Percentiles rank a stretch among this genome's conserved stretches.
These are phyloP conservation scores for Mercurialis annua DNA, from an alignment of 345 rosid genomes.

Conservation along the genomic window DNA sequence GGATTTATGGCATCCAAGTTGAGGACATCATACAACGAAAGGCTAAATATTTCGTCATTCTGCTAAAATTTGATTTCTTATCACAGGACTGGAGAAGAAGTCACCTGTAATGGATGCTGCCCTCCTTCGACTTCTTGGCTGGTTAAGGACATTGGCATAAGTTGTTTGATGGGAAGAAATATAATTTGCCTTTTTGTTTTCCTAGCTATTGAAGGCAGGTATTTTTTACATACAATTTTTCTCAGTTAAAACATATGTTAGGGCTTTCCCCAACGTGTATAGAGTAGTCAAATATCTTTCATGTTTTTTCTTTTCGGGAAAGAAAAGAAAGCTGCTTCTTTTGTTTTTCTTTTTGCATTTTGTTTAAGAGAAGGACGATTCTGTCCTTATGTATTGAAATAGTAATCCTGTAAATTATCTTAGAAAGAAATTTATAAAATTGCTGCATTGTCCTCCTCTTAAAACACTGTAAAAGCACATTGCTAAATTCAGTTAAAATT, in stretches of 20 bases:
- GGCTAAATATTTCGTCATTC: background rate
- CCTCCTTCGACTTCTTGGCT: constrained; percentile 66
- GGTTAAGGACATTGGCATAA: constrained; percentile 79
- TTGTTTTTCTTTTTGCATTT: background rate
- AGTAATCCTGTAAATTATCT: constrained; percentile 3
- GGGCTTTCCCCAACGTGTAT: constrained; percentile 6
- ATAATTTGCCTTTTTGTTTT: background rate
- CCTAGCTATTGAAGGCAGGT: background rate
- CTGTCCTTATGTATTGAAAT: background rate
- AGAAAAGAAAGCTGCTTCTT: too few relatives aligned
- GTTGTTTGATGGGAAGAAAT: constrained; percentile 5
- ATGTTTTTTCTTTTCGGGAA: background rate
- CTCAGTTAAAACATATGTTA: background rate
- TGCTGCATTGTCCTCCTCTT: background rate
- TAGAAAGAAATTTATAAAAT: background rate
- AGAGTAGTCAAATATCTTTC: constrained; percentile 8
- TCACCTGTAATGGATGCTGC: constrained; percentile 62
- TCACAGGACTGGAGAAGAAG: constrained; percentile 71
- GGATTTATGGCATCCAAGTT: too few relatives aligned
- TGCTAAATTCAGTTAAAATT: background rate
- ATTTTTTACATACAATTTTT: background rate
- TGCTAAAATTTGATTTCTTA: background rate
- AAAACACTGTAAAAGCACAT: background rate
- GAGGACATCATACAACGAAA: too few relatives aligned
- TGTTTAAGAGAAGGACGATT: background rate